A percentile compares a stretch with the other conserved stretches of the same genome.
Evolutionary conservation across 2,329 filamentous ascomycete species (phyloP).

Genomic region (Ilyonectria sp.): DNA sequence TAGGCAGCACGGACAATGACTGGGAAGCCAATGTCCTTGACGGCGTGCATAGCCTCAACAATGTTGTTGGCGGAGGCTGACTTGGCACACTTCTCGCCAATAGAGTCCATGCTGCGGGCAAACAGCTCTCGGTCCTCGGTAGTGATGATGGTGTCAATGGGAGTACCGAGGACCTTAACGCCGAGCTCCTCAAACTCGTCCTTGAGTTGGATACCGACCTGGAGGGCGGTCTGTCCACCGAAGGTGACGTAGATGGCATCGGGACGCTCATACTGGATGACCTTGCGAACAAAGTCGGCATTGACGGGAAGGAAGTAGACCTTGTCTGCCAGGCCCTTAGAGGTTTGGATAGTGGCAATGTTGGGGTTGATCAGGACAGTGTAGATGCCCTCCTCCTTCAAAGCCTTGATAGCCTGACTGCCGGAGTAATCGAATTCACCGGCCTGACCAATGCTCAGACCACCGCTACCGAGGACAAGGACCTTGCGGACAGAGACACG

Average conservation of each 20-base stretch:
- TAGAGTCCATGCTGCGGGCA: conserved; percentile 97
- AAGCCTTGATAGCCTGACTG: conserved; percentile 96
- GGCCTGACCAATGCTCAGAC: conserved; percentile 96
- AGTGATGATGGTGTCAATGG: conserved; percentile 98
- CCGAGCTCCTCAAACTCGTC: conserved; percentile 95
- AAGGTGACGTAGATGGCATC: conserved; percentile 99
- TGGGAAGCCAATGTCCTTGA: conserved; percentile 93
- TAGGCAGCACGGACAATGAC: conserved; percentile 98
- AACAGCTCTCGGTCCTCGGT: conserved; percentile 99
- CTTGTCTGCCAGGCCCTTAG: conserved; percentile 97
- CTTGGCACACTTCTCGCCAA: conserved; percentile 97
- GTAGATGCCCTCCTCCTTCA: conserved; percentile 98
- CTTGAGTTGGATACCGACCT: conserved; percentile 96
- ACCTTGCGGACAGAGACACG: conserved; percentile 93
- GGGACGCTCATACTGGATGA: conserved; percentile 93
- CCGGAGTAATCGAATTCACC: conserved; percentile 99
- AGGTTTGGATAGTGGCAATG: conserved; percentile 98
- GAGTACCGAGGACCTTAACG: conserved; percentile 94
- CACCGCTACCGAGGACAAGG: conserved; percentile 92
- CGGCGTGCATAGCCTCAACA: conserved; percentile 89
- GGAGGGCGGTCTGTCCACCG: conserved; percentile 96
- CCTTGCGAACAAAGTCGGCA: conserved; percentile 96
- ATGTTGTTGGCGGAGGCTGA: conserved; percentile 92
- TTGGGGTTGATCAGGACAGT: conserved; percentile 99
- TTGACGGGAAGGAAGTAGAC: conserved; percentile 99